Evolutionary conservation across 2,329 filamentous ascomycete genomes (phyloP).

Genomic region (Aspergillus ibericus): DNA sequence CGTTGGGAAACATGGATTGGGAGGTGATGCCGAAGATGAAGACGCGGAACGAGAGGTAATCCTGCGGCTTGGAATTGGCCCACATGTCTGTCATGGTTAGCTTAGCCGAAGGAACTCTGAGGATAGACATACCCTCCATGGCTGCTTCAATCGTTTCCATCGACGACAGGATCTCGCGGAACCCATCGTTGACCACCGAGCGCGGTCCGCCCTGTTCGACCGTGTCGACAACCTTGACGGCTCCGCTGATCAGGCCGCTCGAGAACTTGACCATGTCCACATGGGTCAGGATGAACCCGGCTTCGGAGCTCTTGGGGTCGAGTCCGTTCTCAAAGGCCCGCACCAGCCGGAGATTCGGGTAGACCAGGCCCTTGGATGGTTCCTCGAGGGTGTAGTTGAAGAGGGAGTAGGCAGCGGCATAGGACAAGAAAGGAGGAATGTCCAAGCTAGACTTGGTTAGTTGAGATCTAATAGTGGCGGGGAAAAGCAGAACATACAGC

Average conservation of each 20-base stretch:
- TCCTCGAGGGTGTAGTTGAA: slow-evolving; percentile 65
- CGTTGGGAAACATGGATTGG: slow-evolving; percentile 91
- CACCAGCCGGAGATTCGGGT: slow-evolving; percentile 73
- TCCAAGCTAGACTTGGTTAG: slow-evolving; percentile 53
- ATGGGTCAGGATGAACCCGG: slow-evolving; percentile 93
- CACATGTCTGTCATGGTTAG: slow-evolving; percentile 68
- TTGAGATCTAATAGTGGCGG: neutral
- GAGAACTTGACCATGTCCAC: slow-evolving; percentile 94
- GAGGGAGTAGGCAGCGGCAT: slow-evolving; percentile 62
- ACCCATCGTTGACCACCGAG: slow-evolving; percentile 62
- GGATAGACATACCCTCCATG: slow-evolving; percentile 67
- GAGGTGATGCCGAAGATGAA: slow-evolving; percentile 96
- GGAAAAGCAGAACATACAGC: slow-evolving; percentile 63
- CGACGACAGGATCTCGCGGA: slow-evolving; percentile 61
- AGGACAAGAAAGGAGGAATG: slow-evolving; percentile 93
- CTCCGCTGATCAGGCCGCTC: slow-evolving; percentile 71
- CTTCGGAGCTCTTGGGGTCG: slow-evolving; percentile 83
- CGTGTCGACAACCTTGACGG: slow-evolving; percentile 65
- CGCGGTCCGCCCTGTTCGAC: slow-evolving; percentile 53
- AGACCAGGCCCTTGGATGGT: slow-evolving; percentile 54
- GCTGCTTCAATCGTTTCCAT: slow-evolving; percentile 71
- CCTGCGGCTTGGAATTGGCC: slow-evolving; percentile 76
- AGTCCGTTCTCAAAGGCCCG: slow-evolving; percentile 89
- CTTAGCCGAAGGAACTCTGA: neutral
- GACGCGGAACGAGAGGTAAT: slow-evolving; percentile 88